Evolutionary conservation across 345 rosid species (phyloP).

Genomic region (Brassica incana): DNA sequence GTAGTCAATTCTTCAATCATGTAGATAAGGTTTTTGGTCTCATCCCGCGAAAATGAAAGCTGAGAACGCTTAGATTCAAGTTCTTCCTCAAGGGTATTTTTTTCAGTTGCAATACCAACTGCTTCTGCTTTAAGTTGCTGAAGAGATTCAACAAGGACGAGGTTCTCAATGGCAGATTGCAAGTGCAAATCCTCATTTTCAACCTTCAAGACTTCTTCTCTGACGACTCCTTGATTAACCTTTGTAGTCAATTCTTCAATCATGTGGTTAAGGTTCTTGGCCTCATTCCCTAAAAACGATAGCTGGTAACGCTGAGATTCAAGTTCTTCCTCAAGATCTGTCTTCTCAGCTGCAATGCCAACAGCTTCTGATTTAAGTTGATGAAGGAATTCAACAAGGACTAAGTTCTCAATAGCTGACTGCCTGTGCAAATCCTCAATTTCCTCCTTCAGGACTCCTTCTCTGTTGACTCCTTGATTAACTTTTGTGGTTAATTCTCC

Average conservation of each 20-base stretch:
- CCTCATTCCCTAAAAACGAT: slow-evolving; percentile 38
- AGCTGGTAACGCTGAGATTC: slow-evolving; percentile 49
- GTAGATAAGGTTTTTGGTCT: neutral
- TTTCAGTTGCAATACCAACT: neutral
- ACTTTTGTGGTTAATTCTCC: slow-evolving; percentile 57
- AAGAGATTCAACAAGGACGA: neutral
- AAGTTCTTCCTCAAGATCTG: slow-evolving; percentile 48
- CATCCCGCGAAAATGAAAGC: slow-evolving; percentile 27
- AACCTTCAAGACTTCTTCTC: slow-evolving; percentile 56
- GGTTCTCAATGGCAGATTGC: slow-evolving; percentile 16
- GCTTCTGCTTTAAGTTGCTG: neutral
- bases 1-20: neutral
- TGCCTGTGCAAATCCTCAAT: slow-evolving; percentile 45
- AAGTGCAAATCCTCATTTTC: slow-evolving; percentile 51
- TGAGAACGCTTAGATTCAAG: slow-evolving; percentile 49
- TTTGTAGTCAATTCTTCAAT: slow-evolving; percentile 56
- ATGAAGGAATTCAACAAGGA: slow-evolving; percentile 40
- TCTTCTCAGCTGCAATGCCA: slow-evolving; percentile 52
- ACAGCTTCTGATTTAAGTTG: slow-evolving; percentile 45
- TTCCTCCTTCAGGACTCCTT: slow-evolving; percentile 57
- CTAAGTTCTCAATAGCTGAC: slow-evolving; percentile 51
- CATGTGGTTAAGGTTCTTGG: slow-evolving; percentile 41
- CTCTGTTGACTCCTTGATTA: slow-evolving; percentile 53
- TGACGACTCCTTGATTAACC: slow-evolving; percentile 51
- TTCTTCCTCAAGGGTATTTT: neutral